Evolutionary conservation across 495 filamentous ascomycete species (phyloP), one percentile per base, ranked within the genome.

Genomic region (Bryoglossum gracile): DNA sequence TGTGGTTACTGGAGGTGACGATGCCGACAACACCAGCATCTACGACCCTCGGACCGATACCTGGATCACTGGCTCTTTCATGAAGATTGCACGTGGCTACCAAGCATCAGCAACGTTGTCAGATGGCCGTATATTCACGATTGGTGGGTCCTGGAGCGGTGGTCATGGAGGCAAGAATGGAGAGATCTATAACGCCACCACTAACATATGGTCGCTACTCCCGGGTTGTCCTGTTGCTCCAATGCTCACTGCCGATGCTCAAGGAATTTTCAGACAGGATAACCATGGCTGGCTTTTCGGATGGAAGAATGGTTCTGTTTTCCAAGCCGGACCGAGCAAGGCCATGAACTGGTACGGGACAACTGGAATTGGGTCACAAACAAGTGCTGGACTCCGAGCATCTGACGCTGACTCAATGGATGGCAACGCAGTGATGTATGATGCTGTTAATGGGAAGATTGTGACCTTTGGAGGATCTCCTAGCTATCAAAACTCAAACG

Each of bases 281-380:
- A 79, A 77, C 49, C 78, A 82, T 51, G 72, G 53, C 36, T 81
- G 77, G 78, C 64, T 82, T n/a, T 82, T 80, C 56, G 75, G 58
- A 8, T 82, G 77, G 73, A 80, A 74, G 51, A 62, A 67, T 33
- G 67, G 62, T 8, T 68, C 55, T 21, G 70, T 79, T 16, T 77
- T 81, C 65, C 76, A 81, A 58, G 77, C 76, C 4, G 78, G 78
- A 4, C 78, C 78, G 4, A 72, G 66, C 47, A 64, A 56, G 39
- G 48, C 57, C 1, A 80, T 80, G 76, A 74, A 81, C 58, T 83
- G 80, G 80, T 81, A 73, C 57, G 56, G 55, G 10, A 70, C 69
- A 9, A 48, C 48, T 8, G 71, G 63, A 11, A 50, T 47, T 8
- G 77, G 77, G 1, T 64, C 51, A n/a, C 49, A 59, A 14, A 53